A percentile compares a stretch with the other conserved stretches of the same genome.
Conservation (phyloP, 78 protist species). For the Chrysochromulina tobinii region DNA sequence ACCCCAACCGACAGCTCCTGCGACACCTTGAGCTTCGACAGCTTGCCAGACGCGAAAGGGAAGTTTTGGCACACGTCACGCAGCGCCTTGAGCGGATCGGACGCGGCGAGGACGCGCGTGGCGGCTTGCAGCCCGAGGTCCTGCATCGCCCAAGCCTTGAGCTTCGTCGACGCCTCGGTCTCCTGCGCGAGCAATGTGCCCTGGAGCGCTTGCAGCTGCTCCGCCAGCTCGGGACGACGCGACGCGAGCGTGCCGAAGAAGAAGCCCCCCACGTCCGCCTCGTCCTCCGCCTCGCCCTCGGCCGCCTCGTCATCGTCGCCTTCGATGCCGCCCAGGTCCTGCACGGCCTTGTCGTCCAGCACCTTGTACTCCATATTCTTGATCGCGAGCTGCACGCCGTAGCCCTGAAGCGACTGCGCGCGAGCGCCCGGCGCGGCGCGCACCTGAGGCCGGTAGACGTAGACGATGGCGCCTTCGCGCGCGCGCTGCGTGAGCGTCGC, state of each 20-base stretch:
- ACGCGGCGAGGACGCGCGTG: constrained; percentile 5
- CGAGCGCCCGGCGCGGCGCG: not conserved
- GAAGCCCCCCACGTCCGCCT: not conserved
- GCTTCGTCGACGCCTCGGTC: not conserved
- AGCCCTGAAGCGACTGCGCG: constrained; percentile 40
- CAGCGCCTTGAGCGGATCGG: constrained; percentile 14
- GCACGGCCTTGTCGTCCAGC: not conserved
- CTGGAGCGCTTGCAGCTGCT: not conserved
- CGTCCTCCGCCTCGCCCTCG: not conserved
- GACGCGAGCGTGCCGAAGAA: not conserved
- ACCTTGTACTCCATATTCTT: constrained; percentile 79
- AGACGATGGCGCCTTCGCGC: not conserved
- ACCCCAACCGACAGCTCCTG: not conserved
- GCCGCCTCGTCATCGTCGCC: not conserved
- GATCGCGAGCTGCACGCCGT: constrained; percentile 75
- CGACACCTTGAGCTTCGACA: not conserved
- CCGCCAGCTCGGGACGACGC: not conserved
- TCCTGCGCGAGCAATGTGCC: not conserved
- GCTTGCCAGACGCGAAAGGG: not conserved
- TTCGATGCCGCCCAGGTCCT: not conserved
- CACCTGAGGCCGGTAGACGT: not conserved
- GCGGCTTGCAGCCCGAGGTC: constrained; percentile 42
- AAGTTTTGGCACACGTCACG: constrained; percentile 32
- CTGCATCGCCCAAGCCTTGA: constrained; percentile 32
- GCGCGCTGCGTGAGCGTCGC: not conserved